Base-by-base conservation (phyloP, 1,284 basidiomycete genomes). In the Ceratobasidium sp. region DNA sequence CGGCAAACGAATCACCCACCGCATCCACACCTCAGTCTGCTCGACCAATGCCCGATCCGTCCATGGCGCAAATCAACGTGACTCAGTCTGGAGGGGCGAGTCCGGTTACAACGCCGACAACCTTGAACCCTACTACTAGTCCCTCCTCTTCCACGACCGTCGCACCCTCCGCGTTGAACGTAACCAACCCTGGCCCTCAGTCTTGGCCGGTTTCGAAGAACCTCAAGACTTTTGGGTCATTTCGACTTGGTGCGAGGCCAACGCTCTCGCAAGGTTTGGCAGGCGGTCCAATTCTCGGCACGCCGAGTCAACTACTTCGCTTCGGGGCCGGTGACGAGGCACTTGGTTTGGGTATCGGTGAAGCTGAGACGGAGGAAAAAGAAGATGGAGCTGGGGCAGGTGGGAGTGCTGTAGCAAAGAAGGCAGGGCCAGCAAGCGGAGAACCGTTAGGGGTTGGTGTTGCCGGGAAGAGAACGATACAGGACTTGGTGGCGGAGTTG, bases 401-500 rank as follows among this genome's bases (percentile, higher is more conserved):
- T 20, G 74, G 50, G 38, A 67, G 64, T 33, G 74, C 40, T n/a
- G 74, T 13, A 15, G 74, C 26, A 13, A 76, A 76, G 54, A 76
- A 76, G 54, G 33, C 48, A 20, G 73, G 73, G 3, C 42, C 74
- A 1, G 52, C 50, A 23, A 54, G 26, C 7, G 64, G 71, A 13
- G 71, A 66, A 38, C 64, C 62, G 9, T 23, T 56, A 33, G 74
- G 74, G 12, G 74, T 76, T 9, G 62, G 68, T n/a, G 23, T 44
- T 28, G 12, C 61, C n/a, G 74, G 74, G 15, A 66, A 33, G 64
- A 33, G 74, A 61, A 76, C 74, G n/a, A 84, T 99, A 78, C 94
- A 97, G 82, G 97, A 99, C 82, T 86, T 99, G 46, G 95, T 99
- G 1, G 91, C 93, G 48, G 94, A 93, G 81, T 91, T 99, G 28